These are phyloP conservation scores for Microcyclospora tardicrescens DNA, from an alignment of 2,329 filamentous ascomycete genomes.

Conservation along the genomic window DNA sequence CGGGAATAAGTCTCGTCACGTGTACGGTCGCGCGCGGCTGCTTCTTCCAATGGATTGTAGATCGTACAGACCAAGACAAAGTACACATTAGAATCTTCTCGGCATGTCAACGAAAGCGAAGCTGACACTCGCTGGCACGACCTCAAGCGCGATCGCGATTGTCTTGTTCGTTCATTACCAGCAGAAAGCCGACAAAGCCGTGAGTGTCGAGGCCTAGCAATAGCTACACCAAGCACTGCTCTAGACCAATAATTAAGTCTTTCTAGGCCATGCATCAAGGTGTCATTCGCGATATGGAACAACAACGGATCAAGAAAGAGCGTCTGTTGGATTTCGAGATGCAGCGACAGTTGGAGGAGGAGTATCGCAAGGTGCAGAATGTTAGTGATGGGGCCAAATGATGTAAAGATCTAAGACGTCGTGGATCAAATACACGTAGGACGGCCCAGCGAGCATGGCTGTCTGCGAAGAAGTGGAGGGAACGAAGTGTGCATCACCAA, in stretches of 20 bases:
- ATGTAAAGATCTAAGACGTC: no score
- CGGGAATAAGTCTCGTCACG: no score
- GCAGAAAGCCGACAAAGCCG: slow-evolving; percentile 70
- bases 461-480: no score
- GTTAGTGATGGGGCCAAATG: slow-evolving; percentile 40
- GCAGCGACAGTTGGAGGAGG: slow-evolving; percentile 70
- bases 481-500: no score
- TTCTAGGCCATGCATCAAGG: slow-evolving; percentile 84
- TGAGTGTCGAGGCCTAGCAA: slow-evolving; percentile 31
- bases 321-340: slow-evolving; percentile 90
- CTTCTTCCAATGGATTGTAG: no score
- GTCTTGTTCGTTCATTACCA: slow-evolving; percentile 81
- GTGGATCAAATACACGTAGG: no score
- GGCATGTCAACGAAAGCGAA: slow-evolving; percentile 84
- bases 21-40: no score
- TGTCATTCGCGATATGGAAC: slow-evolving; percentile 87
- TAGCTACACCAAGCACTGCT: slow-evolving; percentile 1
- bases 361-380: slow-evolving; percentile 80
- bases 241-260: background rate
- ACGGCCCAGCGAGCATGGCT: no score
- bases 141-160: slow-evolving; percentile 60
- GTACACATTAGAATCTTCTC: no score
- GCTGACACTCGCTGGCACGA: slow-evolving; percentile 66
- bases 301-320: slow-evolving; percentile 79
- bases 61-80: no score